Evolutionary conservation across 805 yeast genomes (phyloP).

Genomic region (Candida ortonii): DNA sequence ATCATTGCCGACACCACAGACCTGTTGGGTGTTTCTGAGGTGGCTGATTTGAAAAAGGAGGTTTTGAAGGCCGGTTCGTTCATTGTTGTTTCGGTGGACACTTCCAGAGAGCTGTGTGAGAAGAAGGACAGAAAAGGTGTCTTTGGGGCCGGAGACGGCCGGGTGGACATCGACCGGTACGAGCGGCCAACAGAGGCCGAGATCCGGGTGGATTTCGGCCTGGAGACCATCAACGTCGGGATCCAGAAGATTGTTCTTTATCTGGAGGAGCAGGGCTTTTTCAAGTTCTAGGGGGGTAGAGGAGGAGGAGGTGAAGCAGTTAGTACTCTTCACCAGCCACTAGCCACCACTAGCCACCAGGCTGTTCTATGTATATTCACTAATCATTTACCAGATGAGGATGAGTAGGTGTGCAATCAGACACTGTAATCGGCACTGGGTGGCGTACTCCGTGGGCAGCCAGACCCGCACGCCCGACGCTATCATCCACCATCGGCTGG

Average conservation of each 20-base stretch:
- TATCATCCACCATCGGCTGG: no score
- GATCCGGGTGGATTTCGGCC: slow-evolving; percentile 51
- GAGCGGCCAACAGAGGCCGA: slow-evolving; percentile 53
- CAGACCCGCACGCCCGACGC: no score
- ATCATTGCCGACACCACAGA: slow-evolving; percentile 54
- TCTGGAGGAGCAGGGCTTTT: slow-evolving; percentile 82
- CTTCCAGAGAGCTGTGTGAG: slow-evolving; percentile 45
- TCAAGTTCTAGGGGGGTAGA: slow-evolving; percentile 41
- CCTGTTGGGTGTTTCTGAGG: slow-evolving; percentile 43
- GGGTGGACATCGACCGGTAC: slow-evolving; percentile 47
- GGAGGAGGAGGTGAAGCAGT: no score
- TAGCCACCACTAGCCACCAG: no score
- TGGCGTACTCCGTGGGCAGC: no score
- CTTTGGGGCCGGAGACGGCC: slow-evolving; percentile 42
- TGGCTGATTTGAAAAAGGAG: slow-evolving; percentile 40
- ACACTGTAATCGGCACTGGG: no score
- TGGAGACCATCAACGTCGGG: slow-evolving; percentile 61
- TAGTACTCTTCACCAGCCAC: no score
- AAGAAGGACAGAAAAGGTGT: slow-evolving; percentile 50
- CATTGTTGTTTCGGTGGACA: slow-evolving; percentile 49
- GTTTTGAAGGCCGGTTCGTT: slow-evolving; percentile 51
- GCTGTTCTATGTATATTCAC: no score
- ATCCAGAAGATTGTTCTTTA: slow-evolving; percentile 70
- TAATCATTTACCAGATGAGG: no score
- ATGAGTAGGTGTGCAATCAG: no score